phyloP scores from a whole-genome alignment of 441 rosid species.

The Arabidopsis lyrata region DNA sequence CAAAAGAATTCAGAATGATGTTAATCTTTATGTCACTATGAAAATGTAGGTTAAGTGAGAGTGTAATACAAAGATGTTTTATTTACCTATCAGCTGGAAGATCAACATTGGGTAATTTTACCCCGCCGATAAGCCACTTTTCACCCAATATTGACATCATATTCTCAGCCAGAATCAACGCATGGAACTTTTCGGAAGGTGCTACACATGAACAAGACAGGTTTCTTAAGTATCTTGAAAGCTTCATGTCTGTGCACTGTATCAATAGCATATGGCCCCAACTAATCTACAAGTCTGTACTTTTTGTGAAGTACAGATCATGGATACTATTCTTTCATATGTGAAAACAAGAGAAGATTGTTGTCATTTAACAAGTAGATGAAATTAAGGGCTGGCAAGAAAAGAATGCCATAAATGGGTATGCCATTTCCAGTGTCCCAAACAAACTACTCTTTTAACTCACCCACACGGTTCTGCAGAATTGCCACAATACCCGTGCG shows the following conservation, averaged over 20 bases:
- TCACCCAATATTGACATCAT: conserved; percentile 70
- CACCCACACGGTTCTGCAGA: conserved; percentile 91
- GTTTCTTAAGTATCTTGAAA: conserved; percentile 28
- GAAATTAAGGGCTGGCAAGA: conserved; percentile 5
- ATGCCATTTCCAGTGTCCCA: background rate
- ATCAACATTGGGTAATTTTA: conserved; percentile 58
- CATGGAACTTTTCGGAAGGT: conserved; percentile 80
- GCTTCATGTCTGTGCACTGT: conserved; percentile 13
- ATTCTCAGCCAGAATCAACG: conserved; percentile 82
- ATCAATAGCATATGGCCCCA: conserved; percentile 5
- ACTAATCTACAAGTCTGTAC: background rate
- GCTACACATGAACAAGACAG: conserved; percentile 57
- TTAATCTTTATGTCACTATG: conserved; percentile 3
- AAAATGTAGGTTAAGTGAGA: conserved; percentile 6
- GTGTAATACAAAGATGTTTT: conserved; percentile 9
- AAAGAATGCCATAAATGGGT: conserved; percentile 14
- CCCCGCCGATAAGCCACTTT: conserved; percentile 71
- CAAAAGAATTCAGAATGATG: conserved; percentile 27
- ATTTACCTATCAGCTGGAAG: conserved; percentile 73
- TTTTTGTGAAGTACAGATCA: background rate
- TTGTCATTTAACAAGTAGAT: conserved; percentile 9
- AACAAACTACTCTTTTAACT: conserved; percentile 40
- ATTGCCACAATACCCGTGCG: conserved; percentile 75
- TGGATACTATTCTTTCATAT: background rate
- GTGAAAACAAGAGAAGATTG: conserved; percentile 4